Evolutionary conservation across 495 filamentous ascomycete species (phyloP), one percentile per base, ranked within the genome.

Genomic region (Talaromyces adpressus): DNA sequence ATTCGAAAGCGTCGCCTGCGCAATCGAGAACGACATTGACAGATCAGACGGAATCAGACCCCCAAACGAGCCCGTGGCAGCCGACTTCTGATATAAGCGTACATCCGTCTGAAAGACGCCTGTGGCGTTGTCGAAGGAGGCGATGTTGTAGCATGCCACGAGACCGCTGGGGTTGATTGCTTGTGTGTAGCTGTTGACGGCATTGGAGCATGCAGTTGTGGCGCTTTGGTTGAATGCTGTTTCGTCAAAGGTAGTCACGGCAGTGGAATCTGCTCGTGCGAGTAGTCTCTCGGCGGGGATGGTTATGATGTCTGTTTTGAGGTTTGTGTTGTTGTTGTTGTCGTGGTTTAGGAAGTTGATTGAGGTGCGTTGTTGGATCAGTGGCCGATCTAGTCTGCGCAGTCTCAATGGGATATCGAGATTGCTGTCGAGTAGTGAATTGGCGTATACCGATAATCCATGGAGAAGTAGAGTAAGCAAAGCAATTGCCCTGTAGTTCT

Each of bases 91-190:
- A 72, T 87, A 91, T 54, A 92, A 75, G 61, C 89, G 79, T 22
- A 92, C 63, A 68, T 91, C 90, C 23, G 88, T 87, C 70, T 86
- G 78, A 69, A 93, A 92, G 1, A 84, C 75, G 9, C 89, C 89
- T 6, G 81, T 84, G 1, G 65, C 68, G 69, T 80, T 86, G 71
- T 91, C 77, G 53, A 89, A 77, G 23, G 78, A 79, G 18, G 83
- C 84, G 3, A 93, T 67, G 66, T 92, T 93, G 71, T 91, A 93
- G 80, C 89, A 93, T 32, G 87, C 81, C n/a, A 84, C 84, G n/a
- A 90, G 77, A 14, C 89, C 90, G 1, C 87, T 85, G 3, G 87
- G 86, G 59, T 90, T 91, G 4, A 79, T 81, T 25, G 69, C 64
- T 1, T 73, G 71, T 9, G 74, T 68, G n/a, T 88, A 73, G 12